Percentiles rank a stretch among this genome's conserved stretches.
Evolutionary conservation across 1,284 basidiomycete species (phyloP).

Genomic region (Laetiporus sulphureus): DNA sequence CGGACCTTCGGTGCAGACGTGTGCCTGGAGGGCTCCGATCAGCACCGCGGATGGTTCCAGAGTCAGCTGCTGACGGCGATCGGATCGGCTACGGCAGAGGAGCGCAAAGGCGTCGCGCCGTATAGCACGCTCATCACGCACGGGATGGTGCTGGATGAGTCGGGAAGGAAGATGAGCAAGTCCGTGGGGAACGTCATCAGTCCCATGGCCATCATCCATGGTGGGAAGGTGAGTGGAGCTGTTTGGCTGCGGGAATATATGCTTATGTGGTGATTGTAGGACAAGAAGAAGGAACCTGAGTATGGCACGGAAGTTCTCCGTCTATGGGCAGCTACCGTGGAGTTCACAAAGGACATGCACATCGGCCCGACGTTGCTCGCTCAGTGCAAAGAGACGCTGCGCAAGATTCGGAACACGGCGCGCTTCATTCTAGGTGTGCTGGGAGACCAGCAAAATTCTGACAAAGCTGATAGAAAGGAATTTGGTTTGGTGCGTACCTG

Average conservation of each 20-base stretch:
- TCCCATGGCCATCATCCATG: slow-evolving; percentile 77
- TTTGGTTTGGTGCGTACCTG: slow-evolving; percentile 56
- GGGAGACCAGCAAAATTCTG: slow-evolving; percentile 31
- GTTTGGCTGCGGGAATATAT: background rate
- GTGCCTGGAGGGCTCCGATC: slow-evolving; percentile 94
- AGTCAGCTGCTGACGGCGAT: slow-evolving; percentile 87
- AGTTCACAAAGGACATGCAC: slow-evolving; percentile 86
- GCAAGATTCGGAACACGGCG: slow-evolving; percentile 85
- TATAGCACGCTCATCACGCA: slow-evolving; percentile 89
- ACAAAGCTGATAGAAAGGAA: slow-evolving; percentile 36
- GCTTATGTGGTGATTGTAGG: slow-evolving; percentile 31
- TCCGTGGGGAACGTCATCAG: slow-evolving; percentile 89
- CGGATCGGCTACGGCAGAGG: slow-evolving; percentile 35
- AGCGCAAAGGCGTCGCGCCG: slow-evolving; percentile 42
- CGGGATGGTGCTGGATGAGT: slow-evolving; percentile 92
- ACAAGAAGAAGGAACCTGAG: slow-evolving; percentile 63
- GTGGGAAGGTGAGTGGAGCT: slow-evolving; percentile 58
- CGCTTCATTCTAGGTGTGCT: slow-evolving; percentile 90
- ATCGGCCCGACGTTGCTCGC: slow-evolving; percentile 78
- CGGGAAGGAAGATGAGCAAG: slow-evolving; percentile 98
- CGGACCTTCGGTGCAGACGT: slow-evolving; percentile 64
- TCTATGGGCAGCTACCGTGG: slow-evolving; percentile 89
- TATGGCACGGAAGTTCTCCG: slow-evolving; percentile 88
- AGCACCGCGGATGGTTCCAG: slow-evolving; percentile 99
- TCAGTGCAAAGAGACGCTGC: slow-evolving; percentile 72